Conservation (phyloP, 1,139 yeast genomes). For the Kluyveromyces sp. region DNA sequence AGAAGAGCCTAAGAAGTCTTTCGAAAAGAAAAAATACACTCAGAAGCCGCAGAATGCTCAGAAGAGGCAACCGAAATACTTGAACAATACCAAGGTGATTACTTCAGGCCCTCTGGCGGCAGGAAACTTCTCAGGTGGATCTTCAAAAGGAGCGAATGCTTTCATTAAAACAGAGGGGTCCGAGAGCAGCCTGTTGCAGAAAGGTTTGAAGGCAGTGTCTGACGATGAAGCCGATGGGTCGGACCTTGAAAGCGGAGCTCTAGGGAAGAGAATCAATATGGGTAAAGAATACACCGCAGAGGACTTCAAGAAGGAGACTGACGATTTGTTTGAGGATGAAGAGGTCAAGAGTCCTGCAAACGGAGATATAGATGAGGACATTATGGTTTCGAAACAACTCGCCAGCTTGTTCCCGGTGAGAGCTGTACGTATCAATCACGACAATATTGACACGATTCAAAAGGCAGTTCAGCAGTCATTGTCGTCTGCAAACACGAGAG, state of each 20-base stretch:
- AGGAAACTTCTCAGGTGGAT: constrained; percentile 45
- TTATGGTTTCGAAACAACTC: constrained; percentile 29
- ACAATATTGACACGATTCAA: constrained; percentile 28
- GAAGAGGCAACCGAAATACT: constrained; percentile 38
- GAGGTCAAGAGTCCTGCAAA: constrained; percentile 14
- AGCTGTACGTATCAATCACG: constrained; percentile 40
- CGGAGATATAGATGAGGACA: constrained; percentile 24
- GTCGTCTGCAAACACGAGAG: constrained; percentile 26
- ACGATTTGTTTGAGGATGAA: constrained; percentile 30
- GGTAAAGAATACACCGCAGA: constrained; percentile 49
- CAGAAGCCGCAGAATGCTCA: constrained; percentile 31
- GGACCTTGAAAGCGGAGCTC: constrained; percentile 21
- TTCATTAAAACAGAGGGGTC: constrained; percentile 25
- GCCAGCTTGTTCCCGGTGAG: constrained; percentile 46
- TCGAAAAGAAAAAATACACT: constrained; percentile 18
- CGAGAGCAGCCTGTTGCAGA: constrained; percentile 22
- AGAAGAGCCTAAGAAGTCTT: constrained; percentile 33
- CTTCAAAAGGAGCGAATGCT: constrained; percentile 19
- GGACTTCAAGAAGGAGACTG: constrained; percentile 32
- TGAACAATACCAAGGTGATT: constrained; percentile 61
- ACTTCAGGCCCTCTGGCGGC: constrained; percentile 68
- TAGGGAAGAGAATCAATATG: constrained; percentile 48
- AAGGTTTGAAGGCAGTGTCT: constrained; percentile 29
- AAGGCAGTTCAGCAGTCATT: constrained; percentile 22
- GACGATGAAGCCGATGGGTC: constrained; percentile 30